Evolutionary conservation across 73 alveolate species (phyloP), one percentile per base, ranked within the genome.

Genomic region (Blepharisma stoltei): DNA sequence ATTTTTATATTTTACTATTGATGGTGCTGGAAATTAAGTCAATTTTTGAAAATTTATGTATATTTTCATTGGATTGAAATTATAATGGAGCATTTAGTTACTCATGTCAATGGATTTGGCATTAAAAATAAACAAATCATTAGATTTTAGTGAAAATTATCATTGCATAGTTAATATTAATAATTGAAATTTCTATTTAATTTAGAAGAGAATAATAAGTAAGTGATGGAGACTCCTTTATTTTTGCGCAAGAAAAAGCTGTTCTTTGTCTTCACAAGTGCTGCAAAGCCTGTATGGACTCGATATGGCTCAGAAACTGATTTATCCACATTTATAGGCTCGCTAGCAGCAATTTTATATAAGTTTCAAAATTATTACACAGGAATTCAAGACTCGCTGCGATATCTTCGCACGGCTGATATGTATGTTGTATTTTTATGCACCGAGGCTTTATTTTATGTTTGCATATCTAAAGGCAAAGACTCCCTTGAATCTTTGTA

Each of bases 241-340:
- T n/a, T 25, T 25, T 25, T 60, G 18, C 48, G 23, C 14, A 60
- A 60, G 46, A 60, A 60, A 60, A 60, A 60, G 45, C 73, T 60
- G 0, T 60, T 60, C 73, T 60, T 60, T 38, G 73, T 60, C 73
- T 60, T 60, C 46, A 60, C 73, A 14, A 60, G 73, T 38, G 73
- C 73, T 60, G 73, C 46, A 14, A 60, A 60, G 5, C 73, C 73
- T 60, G 73, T 60, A 8, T 60, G 73, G 73, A 60, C 73, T 9
- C 73, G 73, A 9, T 60, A 60, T 25, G 73, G 73, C 14, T n/a
- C 14, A n/a, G 73, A n/a, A 25, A 25, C 46, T 25, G 73, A 60
- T 38, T 25, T 60, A 60, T 60, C 73, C 14, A 60, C 73, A 9
- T 60, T 60, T 25, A 60, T 60, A 0, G 73, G 73, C 0, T 60